Evolutionary conservation across 2,329 filamentous ascomycete genomes (phyloP).

Genomic region (Allantophomopsis cytisporea): DNA sequence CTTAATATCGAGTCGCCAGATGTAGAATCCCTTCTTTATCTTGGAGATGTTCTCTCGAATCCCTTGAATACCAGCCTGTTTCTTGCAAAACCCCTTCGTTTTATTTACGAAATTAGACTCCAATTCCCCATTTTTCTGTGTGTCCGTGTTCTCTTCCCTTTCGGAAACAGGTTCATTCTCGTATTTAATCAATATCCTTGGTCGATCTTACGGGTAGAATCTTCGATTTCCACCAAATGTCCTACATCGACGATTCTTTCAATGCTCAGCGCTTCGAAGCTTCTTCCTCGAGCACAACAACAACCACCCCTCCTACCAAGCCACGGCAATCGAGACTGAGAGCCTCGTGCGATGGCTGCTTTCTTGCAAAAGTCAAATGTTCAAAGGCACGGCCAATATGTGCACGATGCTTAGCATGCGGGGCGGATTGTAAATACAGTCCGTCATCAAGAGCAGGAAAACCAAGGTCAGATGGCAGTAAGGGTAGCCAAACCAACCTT

Average conservation of each 20-base stretch:
- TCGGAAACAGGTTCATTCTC: too few species aligned
- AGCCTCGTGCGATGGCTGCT: constrained; percentile 39
- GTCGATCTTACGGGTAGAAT: too few species aligned
- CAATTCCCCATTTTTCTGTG: too few species aligned
- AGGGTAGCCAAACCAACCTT: constrained; percentile 2
- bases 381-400: constrained; percentile 38
- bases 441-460: constrained; percentile 36
- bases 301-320: constrained; percentile 4
- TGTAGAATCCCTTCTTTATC: too few species aligned
- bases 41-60: too few species aligned
- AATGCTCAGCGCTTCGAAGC: neutral
- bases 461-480: constrained; percentile 23
- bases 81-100: too few species aligned
- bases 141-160: too few species aligned
- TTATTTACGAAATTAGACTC: too few species aligned
- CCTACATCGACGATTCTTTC: neutral
- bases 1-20: too few species aligned
- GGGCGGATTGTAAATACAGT: constrained; percentile 35
- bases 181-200: too few species aligned
- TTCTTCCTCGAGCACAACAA: neutral
- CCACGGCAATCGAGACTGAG: constrained; percentile 27
- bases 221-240: neutral
- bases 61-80: too few species aligned
- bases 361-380: constrained; percentile 41
- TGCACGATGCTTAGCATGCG: constrained; percentile 33